A percentile compares a stretch with the other conserved stretches of the same genome.
These are phyloP conservation scores for Neurospora sp. DNA, from an alignment of 2,329 filamentous ascomycete genomes.

Conservation along the genomic window DNA sequence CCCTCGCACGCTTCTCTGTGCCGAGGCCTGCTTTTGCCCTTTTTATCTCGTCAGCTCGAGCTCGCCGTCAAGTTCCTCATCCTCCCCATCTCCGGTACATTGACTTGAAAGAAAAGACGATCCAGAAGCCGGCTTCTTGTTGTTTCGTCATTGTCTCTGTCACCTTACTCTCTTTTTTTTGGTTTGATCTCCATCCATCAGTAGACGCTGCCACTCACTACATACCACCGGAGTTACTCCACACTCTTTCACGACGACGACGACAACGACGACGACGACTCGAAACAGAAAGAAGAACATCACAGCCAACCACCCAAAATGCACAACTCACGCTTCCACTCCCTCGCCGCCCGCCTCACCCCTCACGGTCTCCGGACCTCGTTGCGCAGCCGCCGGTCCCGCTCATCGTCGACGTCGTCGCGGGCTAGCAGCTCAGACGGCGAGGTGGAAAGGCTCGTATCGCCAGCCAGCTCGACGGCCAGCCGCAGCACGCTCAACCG, in stretches of 20 bases:
- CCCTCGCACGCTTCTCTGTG: not conserved
- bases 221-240: not conserved
- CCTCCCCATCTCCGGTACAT: slow-evolving; percentile 3
- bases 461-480: slow-evolving; percentile 34
- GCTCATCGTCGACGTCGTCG: slow-evolving; percentile 27
- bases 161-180: slow-evolving; percentile 5
- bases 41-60: slow-evolving; percentile 6
- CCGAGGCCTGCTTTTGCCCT: not conserved
- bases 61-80: slow-evolving; percentile 3
- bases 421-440: slow-evolving; percentile 24
- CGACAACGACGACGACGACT: slow-evolving; percentile 1
- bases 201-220: not conserved
- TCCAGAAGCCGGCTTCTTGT: slow-evolving; percentile 1
- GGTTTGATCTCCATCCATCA: slow-evolving; percentile 13
- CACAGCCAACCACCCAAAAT: slow-evolving; percentile 23
- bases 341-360: slow-evolving; percentile 41
- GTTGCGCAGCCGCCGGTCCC: slow-evolving; percentile 41
- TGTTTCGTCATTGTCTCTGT: not conserved
- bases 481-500: slow-evolving; percentile 37
- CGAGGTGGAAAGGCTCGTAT: slow-evolving; percentile 32
- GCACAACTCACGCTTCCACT: slow-evolving; percentile 40
- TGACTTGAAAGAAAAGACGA: not conserved
- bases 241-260: not conserved
- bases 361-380: slow-evolving; percentile 39
- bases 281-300: not conserved